Percentiles rank a stretch among this genome's conserved stretches.
Evolutionary conservation across 2,329 filamentous ascomycete genomes (phyloP).

Genomic region (Lecanicillium sp.): DNA sequence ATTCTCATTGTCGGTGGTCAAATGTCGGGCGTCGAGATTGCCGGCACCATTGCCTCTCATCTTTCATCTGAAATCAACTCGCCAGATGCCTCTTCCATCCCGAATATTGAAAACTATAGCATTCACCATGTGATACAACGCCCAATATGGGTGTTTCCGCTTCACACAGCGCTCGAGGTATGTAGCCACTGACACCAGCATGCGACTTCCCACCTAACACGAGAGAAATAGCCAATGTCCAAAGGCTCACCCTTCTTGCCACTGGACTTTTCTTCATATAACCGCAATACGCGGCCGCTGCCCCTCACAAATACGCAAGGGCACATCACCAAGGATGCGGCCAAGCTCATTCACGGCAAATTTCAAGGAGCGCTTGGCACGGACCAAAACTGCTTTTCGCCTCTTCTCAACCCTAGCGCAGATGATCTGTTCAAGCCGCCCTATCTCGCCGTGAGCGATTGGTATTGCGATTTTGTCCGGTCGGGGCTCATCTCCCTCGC

Average conservation of each 20-base stretch:
- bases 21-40: slow-evolving; percentile 75
- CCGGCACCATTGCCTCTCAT: slow-evolving; percentile 63
- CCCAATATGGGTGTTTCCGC: slow-evolving; percentile 65
- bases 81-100: slow-evolving; percentile 32
- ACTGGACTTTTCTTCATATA: slow-evolving; percentile 65
- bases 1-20: slow-evolving; percentile 72
- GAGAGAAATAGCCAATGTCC: slow-evolving; percentile 34
- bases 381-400: slow-evolving; percentile 45
- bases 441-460: slow-evolving; percentile 62
- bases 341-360: slow-evolving; percentile 44
- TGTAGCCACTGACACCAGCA: slow-evolving; percentile 7
- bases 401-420: slow-evolving; percentile 28
- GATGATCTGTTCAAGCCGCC: slow-evolving; percentile 43
- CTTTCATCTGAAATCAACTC: slow-evolving; percentile 56
- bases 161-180: slow-evolving; percentile 45
- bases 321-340: slow-evolving; percentile 51
- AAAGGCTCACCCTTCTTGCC: slow-evolving; percentile 59
- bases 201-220: slow-evolving; percentile 14
- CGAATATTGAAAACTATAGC: slow-evolving; percentile 40
- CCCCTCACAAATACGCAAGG: slow-evolving; percentile 58
- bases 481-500: slow-evolving; percentile 49
- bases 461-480: slow-evolving; percentile 67
- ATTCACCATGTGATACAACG: slow-evolving; percentile 63
- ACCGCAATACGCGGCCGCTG: slow-evolving; percentile 53
- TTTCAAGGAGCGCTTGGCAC: slow-evolving; percentile 41